Evolutionary conservation across 192 early-diverging fungal species (phyloP).

Genomic region (Irineochytrium annulatum): DNA sequence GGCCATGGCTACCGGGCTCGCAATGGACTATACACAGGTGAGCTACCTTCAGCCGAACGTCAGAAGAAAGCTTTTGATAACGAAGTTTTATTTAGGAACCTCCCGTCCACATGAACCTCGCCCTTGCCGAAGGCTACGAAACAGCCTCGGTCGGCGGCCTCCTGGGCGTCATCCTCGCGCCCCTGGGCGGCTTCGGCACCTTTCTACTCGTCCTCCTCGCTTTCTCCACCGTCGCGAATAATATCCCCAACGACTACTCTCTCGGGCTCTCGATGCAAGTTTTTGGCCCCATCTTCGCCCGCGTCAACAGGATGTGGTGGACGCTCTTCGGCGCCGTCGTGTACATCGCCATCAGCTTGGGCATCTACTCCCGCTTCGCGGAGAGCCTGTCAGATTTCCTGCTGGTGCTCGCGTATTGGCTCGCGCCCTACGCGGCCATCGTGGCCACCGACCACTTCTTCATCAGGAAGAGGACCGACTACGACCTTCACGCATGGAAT

Average conservation of each 20-base stretch:
- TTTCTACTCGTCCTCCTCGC: slow-evolving; percentile 30
- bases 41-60: too few species aligned
- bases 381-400: slow-evolving; percentile 28
- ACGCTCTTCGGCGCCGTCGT: slow-evolving; percentile 28
- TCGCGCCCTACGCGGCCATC: slow-evolving; percentile 25
- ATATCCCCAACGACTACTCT: slow-evolving; percentile 39
- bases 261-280: slow-evolving; percentile 32
- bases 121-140: background rate
- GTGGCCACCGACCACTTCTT: slow-evolving; percentile 15
- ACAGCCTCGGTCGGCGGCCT: slow-evolving; percentile 8
- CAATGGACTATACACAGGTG: background rate
- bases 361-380: slow-evolving; percentile 21
- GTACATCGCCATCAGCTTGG: slow-evolving; percentile 23
- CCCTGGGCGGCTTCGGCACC: slow-evolving; percentile 29
- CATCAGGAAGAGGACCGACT: slow-evolving; percentile 1
- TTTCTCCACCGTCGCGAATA: slow-evolving; percentile 30
- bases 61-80: too few species aligned
- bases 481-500: slow-evolving; percentile 19
- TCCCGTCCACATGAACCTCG: too few species aligned
- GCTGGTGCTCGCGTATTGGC: slow-evolving; percentile 31
- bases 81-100: too few species aligned
- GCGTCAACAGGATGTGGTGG: slow-evolving; percentile 20
- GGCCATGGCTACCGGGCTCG: slow-evolving; percentile 7
- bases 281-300: slow-evolving; percentile 14
- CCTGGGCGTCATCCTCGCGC: slow-evolving; percentile 19